Evolutionary conservation across 176 grass and related monocot genomes (phyloP).

Genomic region (Coix lacrymajobi): DNA sequence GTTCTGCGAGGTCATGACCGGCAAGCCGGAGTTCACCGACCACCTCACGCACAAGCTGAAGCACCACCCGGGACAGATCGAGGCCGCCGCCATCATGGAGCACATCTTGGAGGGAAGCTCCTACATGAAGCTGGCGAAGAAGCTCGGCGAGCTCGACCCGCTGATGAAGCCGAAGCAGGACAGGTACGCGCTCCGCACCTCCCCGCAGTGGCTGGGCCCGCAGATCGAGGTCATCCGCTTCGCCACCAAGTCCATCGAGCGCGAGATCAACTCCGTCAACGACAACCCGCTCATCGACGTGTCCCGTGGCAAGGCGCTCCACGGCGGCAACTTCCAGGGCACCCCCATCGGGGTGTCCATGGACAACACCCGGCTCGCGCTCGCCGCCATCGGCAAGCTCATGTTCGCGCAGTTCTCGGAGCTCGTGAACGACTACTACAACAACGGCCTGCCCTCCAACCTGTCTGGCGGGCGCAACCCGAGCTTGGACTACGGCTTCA

Average conservation of each 20-base stretch:
- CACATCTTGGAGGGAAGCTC: conserved; percentile 84
- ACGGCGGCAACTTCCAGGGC: conserved; percentile 95
- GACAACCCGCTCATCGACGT: conserved; percentile 96
- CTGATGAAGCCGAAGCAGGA: conserved; percentile 96
- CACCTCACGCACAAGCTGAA: conserved; percentile 94
- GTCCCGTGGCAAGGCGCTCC: conserved; percentile 73
- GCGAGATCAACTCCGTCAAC: conserved; percentile 99
- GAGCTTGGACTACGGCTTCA: conserved; percentile 92
- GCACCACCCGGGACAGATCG: conserved; percentile 93
- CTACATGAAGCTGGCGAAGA: conserved; percentile 81
- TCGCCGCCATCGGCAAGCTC: conserved; percentile 87
- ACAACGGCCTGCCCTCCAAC: conserved; percentile 89
- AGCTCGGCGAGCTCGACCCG: conserved; percentile 74
- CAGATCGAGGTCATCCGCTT: conserved; percentile 86
- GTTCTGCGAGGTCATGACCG: conserved; percentile 92
- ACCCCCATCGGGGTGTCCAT: conserved; percentile 94
- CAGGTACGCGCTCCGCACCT: conserved; percentile 86
- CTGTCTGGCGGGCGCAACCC: conserved; percentile 84
- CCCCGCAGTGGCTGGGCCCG: conserved; percentile 90
- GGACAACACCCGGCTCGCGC: conserved; percentile 86
- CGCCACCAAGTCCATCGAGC: conserved; percentile 92
- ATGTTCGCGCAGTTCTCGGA: conserved; percentile 96
- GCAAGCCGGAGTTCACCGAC: conserved; percentile 90
- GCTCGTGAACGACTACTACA: conserved; percentile 98
- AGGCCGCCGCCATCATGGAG: conserved; percentile 93